A percentile compares a stretch with the other conserved stretches of the same genome.
Evolutionary conservation across 495 filamentous ascomycete species (phyloP).

Genomic region (Hypoxylon trugodes): DNA sequence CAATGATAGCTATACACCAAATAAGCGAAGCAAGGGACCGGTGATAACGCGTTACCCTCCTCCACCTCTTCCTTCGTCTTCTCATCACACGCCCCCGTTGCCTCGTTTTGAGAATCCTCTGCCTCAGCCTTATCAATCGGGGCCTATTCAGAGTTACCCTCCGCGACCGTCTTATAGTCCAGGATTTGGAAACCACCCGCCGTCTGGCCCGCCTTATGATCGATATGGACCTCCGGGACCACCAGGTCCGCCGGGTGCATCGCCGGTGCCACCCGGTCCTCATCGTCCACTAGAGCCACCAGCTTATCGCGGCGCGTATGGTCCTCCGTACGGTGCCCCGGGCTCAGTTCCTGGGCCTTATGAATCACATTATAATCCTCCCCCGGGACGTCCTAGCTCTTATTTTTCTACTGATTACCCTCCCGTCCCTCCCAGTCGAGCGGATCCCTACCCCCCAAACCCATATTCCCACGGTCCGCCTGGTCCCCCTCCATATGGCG

Average conservation of each 20-base stretch:
- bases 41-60: constrained; percentile 54
- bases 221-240: constrained; percentile 36
- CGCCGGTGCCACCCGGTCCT: constrained; percentile 36
- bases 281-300: constrained; percentile 44
- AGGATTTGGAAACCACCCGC: constrained; percentile 34
- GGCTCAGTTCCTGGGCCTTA: constrained; percentile 30
- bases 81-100: constrained; percentile 34
- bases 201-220: constrained; percentile 34
- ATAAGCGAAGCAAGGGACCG: constrained; percentile 49
- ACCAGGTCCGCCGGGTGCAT: constrained; percentile 31
- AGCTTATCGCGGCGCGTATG: constrained; percentile 42
- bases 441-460: constrained; percentile 21
- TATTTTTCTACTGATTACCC: constrained; percentile 24
- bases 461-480: constrained; percentile 24
- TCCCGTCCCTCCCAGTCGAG: constrained; percentile 17
- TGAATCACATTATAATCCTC: constrained; percentile 23
- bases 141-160: constrained; percentile 40
- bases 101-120: constrained; percentile 39
- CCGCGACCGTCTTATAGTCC: constrained; percentile 38
- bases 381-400: constrained; percentile 22
- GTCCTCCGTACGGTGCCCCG: constrained; percentile 30
- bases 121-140: constrained; percentile 45
- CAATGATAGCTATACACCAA: constrained; percentile 37
- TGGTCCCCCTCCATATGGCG: too few species aligned
- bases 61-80: constrained; percentile 43